Evolutionary conservation across 768 basidiomycete species (phyloP).

Genomic region (Trametes gibbosa): DNA sequence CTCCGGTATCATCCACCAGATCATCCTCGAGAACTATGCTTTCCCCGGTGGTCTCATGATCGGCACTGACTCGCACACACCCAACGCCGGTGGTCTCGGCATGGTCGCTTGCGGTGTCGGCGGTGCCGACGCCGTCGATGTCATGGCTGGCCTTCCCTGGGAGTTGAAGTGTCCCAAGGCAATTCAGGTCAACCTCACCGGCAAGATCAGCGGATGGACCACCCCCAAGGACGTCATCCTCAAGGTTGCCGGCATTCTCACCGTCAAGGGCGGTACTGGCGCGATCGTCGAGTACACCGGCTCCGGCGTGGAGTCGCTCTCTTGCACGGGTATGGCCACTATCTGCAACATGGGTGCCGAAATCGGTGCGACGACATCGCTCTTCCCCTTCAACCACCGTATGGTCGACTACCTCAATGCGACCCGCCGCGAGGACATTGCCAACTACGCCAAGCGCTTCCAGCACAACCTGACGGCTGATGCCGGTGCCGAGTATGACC

Average conservation of each 20-base stretch:
- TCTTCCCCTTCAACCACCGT: conserved; percentile 97
- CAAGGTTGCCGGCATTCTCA: conserved; percentile 98
- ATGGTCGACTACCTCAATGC: conserved; percentile 93
- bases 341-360: conserved; percentile 99
- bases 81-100: conserved; percentile 98
- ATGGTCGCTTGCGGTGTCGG: conserved; percentile 99
- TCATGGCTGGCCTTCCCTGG: conserved; percentile 98
- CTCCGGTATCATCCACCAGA: conserved; percentile 98
- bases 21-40: conserved; percentile 98
- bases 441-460: conserved; percentile 85
- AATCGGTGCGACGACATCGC: conserved; percentile 96
- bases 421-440: conserved; percentile 89
- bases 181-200: conserved; percentile 95
- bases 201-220: conserved; percentile 96
- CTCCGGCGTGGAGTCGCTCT: conserved; percentile 91
- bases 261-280: conserved; percentile 99
- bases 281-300: conserved; percentile 98
- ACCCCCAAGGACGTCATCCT: conserved; percentile 99
- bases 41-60: conserved; percentile 99
- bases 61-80: conserved; percentile 98
- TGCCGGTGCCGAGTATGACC: conserved; percentile 87
- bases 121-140: conserved; percentile 98
- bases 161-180: conserved; percentile 99
- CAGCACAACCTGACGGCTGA: conserved; percentile 89
- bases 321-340: conserved; percentile 98